Evolutionary conservation across 495 filamentous ascomycete genomes (phyloP), one percentile per base, ranked within the genome.

Genomic region (Trichocladium uniseriatum): DNA sequence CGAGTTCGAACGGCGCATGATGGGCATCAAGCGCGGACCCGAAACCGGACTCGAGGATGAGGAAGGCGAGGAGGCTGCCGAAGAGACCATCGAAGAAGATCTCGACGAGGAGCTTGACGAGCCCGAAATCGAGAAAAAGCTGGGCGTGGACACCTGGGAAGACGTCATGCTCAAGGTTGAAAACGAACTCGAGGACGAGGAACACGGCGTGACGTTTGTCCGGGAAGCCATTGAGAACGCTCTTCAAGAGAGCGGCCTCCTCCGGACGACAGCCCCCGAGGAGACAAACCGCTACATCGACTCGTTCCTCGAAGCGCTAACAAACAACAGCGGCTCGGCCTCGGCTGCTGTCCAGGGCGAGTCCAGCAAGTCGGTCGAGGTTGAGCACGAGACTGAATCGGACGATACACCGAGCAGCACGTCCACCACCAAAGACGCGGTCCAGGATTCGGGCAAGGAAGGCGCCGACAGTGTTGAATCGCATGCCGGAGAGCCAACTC

Each of bases 1-100:
- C 34, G 79, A 77, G 21, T 87, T 87, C 49, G 83, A 91, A 64
- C 69, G 70, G 20, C 67, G 74, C 0, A 70, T 94, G 6, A 64
- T 80, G 41, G 80, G 77, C 14, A 29, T 82, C 3, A 32, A 34
- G 6, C 9, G 5, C 36, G 45, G 41, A 10, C 45, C 49, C 15
- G 37, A 35, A 10, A 34, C 14, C 24, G 31, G 32, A 21, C n/a
- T 15, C 13, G 37, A 40, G 21, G 24, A 32, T 18, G 54, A 43
- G 16, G 53, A 52, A 10, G 44, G 10, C 7, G 46, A 44, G 11
- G 46, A 35, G 11, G 45, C 18, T 7, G 37, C 13, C 13, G 48
- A 55, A 5, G 49, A 42, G 15, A 18, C 8, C 8, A 38, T 34
- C 20, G 53, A 31, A 28, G 58, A 63, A 1, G 57, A 58, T 2